phyloP scores from a whole-genome alignment of 2,329 filamentous ascomycete genomes.

The Teratosphaeria epicoccoides region DNA sequence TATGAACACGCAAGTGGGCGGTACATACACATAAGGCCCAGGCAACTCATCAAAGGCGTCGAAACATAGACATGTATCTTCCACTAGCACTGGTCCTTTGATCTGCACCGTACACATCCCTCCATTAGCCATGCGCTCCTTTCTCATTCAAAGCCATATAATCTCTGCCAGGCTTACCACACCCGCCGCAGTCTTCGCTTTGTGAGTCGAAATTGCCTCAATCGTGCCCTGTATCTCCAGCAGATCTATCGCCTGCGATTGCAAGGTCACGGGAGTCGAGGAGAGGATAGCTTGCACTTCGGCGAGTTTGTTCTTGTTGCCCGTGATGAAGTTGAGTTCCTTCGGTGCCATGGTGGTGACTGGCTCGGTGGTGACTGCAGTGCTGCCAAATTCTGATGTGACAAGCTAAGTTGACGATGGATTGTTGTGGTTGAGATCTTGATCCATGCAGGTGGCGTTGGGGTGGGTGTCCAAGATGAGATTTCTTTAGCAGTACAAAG shows the following conservation, averaged over 20 bases:
- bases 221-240: conserved; percentile 85
- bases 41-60: conserved; percentile 82
- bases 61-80: conserved; percentile 93
- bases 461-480: too few species aligned
- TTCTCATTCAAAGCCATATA: conserved; percentile 80
- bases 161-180: conserved; percentile 56
- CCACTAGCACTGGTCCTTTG: conserved; percentile 79
- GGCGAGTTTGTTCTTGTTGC: conserved; percentile 85
- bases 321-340: conserved; percentile 84
- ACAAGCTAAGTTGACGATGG: neutral
- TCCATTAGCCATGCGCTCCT: conserved; percentile 35
- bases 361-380: neutral
- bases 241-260: conserved; percentile 66
- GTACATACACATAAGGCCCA: conserved; percentile 87
- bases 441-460: too few species aligned
- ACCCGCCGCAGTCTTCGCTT: conserved; percentile 72
- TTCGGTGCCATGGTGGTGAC: conserved; percentile 17
- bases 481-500: too few species aligned
- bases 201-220: conserved; percentile 82
- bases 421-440: too few species aligned
- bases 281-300: conserved; percentile 85
- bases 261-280: conserved; percentile 55
- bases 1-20: neutral
- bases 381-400: neutral
- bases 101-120: conserved; percentile 42